A percentile compares a stretch with the other conserved stretches of the same genome.
Evolutionary conservation across 2,329 filamentous ascomycete species (phyloP).

Genomic region (Phaeosphaeriaceae sp.): DNA sequence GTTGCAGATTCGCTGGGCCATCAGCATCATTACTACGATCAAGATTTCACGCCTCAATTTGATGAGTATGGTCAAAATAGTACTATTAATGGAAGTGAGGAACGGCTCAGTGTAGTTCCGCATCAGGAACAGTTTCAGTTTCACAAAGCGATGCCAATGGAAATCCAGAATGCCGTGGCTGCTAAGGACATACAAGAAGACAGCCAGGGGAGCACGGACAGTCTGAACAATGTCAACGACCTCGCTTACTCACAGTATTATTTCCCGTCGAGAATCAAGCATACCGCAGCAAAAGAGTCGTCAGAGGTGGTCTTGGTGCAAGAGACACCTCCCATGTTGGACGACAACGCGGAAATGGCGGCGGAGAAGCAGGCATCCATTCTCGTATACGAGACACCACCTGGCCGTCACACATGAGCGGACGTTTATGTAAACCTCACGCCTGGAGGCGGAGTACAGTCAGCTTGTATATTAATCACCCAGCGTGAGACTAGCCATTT

Average conservation of each 20-base stretch:
- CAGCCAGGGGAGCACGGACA: not conserved
- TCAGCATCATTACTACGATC: not conserved
- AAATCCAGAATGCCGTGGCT: not conserved
- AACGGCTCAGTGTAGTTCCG: not conserved
- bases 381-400: conserved; percentile 15
- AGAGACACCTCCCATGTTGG: not conserved
- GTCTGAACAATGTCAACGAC: not conserved
- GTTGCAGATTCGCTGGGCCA: not conserved
- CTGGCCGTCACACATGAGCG: no score
- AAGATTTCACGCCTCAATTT: not conserved
- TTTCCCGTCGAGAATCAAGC: not conserved
- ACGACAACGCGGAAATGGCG: not conserved
- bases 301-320: not conserved
- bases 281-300: not conserved
- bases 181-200: not conserved
- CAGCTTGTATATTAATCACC: not conserved
- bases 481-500: not conserved
- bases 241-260: conserved; percentile 1
- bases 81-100: not conserved
- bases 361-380: conserved; percentile 4
- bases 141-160: not conserved
- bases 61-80: not conserved
- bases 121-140: not conserved
- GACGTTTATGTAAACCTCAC: no score
- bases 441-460: not conserved